These are phyloP conservation scores for Neonectria magnoliae DNA, from an alignment of 2,329 filamentous ascomycete species.

Conservation along the genomic window DNA sequence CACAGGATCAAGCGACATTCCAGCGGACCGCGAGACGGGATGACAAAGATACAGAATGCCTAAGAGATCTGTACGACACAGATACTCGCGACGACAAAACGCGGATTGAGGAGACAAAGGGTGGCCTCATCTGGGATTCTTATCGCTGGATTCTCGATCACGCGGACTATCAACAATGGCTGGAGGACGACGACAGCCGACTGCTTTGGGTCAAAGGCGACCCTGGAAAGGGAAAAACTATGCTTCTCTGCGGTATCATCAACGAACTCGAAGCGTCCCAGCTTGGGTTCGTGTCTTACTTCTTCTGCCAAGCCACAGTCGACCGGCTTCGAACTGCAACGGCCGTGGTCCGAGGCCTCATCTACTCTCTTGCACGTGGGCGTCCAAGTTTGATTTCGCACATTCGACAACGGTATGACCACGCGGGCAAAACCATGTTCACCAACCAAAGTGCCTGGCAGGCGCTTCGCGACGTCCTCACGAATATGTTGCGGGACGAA, in stretches of 20 bases:
- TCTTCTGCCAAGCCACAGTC: neutral
- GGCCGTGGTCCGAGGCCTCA: neutral
- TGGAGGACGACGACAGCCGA: neutral
- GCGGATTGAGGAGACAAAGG: neutral
- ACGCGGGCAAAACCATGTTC: too few relatives aligned
- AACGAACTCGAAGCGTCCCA: neutral
- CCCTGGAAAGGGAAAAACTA: neutral
- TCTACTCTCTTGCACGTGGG: neutral
- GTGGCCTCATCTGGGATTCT: neutral
- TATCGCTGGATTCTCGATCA: neutral
- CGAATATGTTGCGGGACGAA: too few relatives aligned
- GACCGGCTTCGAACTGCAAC: neutral
- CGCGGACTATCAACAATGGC: neutral
- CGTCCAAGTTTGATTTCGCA: neutral
- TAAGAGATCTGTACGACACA: neutral
- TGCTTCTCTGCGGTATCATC: neutral
- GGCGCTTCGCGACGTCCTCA: too few relatives aligned
- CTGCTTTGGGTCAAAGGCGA: neutral
- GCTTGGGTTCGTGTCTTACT: neutral
- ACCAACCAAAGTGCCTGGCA: too few relatives aligned
- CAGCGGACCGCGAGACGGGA: neutral
- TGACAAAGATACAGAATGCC: neutral
- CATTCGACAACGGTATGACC: too few relatives aligned
- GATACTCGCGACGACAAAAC: neutral
- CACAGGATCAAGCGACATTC: neutral